Evolutionary conservation across 257 asterid genomes (phyloP).

Genomic region (Lavandula angustifolia): DNA sequence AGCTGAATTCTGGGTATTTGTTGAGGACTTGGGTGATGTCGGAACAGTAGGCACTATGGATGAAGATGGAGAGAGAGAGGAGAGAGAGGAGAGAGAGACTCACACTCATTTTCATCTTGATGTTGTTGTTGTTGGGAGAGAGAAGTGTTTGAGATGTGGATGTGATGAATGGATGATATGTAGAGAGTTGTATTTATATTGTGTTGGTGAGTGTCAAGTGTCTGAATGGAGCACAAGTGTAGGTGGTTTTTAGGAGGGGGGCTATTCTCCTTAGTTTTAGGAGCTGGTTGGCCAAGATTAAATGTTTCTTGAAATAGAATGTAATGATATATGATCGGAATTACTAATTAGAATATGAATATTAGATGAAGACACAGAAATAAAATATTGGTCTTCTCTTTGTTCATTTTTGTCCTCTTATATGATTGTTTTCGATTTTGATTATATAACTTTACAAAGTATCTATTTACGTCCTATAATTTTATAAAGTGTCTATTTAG

Average conservation of each 20-base stretch:
- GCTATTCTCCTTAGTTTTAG: slow-evolving; percentile 36
- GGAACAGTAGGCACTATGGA: slow-evolving; percentile 38
- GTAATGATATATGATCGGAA: not conserved
- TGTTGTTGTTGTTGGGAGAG: not conserved
- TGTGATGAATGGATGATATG: slow-evolving; percentile 18
- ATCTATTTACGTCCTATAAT: no score
- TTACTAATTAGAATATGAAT: no score
- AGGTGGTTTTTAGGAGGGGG: slow-evolving; percentile 30
- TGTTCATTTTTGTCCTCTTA: no score
- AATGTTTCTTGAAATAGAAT: slow-evolving; percentile 31
- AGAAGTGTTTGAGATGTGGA: not conserved
- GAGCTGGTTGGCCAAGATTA: slow-evolving; percentile 35
- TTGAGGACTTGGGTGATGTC: slow-evolving; percentile 58
- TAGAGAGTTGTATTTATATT: not conserved
- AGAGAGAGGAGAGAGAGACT: slow-evolving; percentile 37
- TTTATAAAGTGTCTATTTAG: no score
- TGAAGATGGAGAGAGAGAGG: slow-evolving; percentile 38
- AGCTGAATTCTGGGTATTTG: slow-evolving; percentile 46
- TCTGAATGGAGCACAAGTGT: slow-evolving; percentile 21
- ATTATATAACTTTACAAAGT: no score
- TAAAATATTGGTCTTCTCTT: no score
- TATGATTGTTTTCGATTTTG: no score
- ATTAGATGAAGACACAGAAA: no score
- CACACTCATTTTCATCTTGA: slow-evolving; percentile 35
- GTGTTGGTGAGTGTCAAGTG: not conserved